Evolutionary conservation across 2,329 filamentous ascomycete genomes (phyloP).

Genomic region (Microsporum ferrugineum): DNA sequence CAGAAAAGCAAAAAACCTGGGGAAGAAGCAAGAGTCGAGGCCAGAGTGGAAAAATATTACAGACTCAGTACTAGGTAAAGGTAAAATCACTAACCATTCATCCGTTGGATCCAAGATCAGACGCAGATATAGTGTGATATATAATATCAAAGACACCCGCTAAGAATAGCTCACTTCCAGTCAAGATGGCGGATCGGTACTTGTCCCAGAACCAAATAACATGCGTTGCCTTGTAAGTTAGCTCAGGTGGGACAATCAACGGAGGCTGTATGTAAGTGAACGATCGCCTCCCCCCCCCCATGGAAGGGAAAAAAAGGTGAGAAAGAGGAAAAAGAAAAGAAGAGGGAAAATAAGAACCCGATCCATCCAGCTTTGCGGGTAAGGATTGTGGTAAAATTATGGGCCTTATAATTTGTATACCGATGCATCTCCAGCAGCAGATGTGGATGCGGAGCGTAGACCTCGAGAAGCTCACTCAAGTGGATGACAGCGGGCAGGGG

Average conservation of each 20-base stretch:
- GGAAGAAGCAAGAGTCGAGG: not conserved
- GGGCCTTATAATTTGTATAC: not conserved
- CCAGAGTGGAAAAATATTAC: not conserved
- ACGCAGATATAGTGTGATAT: slow-evolving; percentile 4
- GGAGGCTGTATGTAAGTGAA: not conserved
- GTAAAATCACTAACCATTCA: not conserved
- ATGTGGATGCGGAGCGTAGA: not conserved
- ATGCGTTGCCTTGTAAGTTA: not conserved
- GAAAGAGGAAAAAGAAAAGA: not conserved
- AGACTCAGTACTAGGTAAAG: not conserved
- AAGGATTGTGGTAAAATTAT: not conserved
- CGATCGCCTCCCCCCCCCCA: not conserved
- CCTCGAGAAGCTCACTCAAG: not conserved
- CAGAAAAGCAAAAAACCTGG: slow-evolving; percentile 2
- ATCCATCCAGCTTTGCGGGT: not conserved
- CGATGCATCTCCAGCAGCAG: not conserved
- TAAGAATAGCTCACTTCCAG: not conserved
- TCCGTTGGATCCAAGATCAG: not conserved
- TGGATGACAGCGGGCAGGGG: not conserved
- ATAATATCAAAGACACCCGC: not conserved
- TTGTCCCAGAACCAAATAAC: not conserved
- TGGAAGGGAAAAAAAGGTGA: not conserved
- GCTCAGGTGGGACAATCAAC: not conserved
- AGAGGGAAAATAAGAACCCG: not conserved
- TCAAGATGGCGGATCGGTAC: not conserved